A percentile compares a stretch with the other conserved stretches of the same genome.
These are phyloP conservation scores for Cydonia oblonga DNA, from an alignment of 331 rosid species.

Conservation along the genomic window DNA sequence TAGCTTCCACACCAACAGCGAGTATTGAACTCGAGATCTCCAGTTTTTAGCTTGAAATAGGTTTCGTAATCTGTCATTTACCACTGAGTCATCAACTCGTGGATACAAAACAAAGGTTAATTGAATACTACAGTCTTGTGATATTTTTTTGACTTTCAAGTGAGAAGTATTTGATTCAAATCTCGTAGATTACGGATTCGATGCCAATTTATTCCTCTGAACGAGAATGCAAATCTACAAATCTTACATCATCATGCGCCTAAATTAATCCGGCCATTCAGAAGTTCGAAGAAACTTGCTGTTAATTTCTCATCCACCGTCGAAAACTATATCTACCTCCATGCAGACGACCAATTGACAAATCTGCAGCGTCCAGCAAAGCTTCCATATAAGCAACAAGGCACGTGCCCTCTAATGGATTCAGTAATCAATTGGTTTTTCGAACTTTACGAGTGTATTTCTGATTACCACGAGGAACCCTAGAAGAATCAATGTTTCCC, in stretches of 20 bases:
- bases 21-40: too few relatives aligned
- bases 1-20: too few relatives aligned
- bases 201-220: too few relatives aligned
- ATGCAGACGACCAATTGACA: too few relatives aligned
- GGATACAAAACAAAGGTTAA: too few relatives aligned
- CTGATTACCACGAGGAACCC: conserved; percentile 26
- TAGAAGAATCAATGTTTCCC: conserved; percentile 39
- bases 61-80: too few relatives aligned
- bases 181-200: too few relatives aligned
- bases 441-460: conserved; percentile 30
- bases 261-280: conserved; percentile 14
- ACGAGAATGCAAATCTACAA: conserved; percentile 39
- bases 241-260: conserved; percentile 38
- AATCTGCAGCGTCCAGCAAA: conserved; percentile 11
- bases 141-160: too few relatives aligned
- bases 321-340: conserved; percentile 20
- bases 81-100: too few relatives aligned
- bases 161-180: rapidly evolving
- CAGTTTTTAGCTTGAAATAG: too few relatives aligned
- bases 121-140: too few relatives aligned
- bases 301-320: conserved; percentile 21
- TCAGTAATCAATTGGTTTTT: conserved; percentile 19
- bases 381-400: conserved; percentile 29
- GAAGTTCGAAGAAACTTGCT: neutral
- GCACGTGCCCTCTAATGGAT: conserved; percentile 21